These are phyloP conservation scores for Collybia sordida DNA, from an alignment of 768 basidiomycete genomes.

Conservation along the genomic window DNA sequence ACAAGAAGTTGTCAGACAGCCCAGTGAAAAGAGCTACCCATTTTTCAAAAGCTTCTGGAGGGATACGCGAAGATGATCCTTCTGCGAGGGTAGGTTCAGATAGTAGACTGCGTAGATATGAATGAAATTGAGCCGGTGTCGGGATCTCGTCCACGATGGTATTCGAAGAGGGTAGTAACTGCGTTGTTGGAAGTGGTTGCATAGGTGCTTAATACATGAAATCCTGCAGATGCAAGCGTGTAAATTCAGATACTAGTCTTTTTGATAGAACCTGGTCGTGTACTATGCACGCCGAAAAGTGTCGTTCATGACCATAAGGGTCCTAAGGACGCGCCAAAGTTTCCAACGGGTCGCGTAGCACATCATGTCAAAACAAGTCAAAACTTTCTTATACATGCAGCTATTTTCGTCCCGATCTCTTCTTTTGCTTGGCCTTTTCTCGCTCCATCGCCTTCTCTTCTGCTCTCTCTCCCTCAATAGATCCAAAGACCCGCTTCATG, in stretches of 20 bases:
- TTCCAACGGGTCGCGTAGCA: background rate
- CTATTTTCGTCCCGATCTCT: conserved; percentile 74
- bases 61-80: conserved; percentile 19
- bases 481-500: conserved; percentile 80
- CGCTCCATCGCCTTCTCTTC: conserved; percentile 93
- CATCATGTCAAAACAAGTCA: conserved; percentile 3
- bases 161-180: too few species aligned
- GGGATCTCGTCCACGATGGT: too few species aligned
- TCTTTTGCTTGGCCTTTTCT: conserved; percentile 76
- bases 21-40: conserved; percentile 54
- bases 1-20: conserved; percentile 55
- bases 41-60: conserved; percentile 25
- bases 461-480: conserved; percentile 83
- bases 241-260: too few species aligned
- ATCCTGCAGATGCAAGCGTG: too few species aligned
- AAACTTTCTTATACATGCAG: background rate
- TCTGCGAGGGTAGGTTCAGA: too few species aligned
- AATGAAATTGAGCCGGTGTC: too few species aligned
- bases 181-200: too few species aligned
- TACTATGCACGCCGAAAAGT: too few species aligned
- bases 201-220: too few species aligned
- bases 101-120: too few species aligned
- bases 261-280: too few species aligned
- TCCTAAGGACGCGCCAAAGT: conserved; percentile 1
- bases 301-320: too few species aligned